Base-by-base conservation (phyloP, 441 rosid genomes). In the Francoa sonchifolia region DNA sequence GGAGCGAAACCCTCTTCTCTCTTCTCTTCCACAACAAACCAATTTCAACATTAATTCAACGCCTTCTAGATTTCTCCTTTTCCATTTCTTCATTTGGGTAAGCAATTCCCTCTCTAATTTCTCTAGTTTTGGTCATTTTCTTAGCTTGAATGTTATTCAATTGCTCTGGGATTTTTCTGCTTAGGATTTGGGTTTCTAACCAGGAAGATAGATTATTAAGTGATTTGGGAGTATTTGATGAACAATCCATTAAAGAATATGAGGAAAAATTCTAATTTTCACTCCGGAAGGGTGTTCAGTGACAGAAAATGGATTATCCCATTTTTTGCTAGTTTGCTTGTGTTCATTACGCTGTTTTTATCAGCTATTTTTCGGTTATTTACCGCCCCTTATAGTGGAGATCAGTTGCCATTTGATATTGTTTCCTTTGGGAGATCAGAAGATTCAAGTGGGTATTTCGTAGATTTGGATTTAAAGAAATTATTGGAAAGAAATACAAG, bases 241-340 rank as follows among this genome's bases (percentile, higher is more conserved):
- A 72, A 49, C 59, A 69, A 56, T 45, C 78, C 76, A 17, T 63
- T 69, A 17, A 42, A 46, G 52, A 59, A 48, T 33, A 68, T 63
- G 74, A 77, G 79, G 50, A 90, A 79, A 59, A 56, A 59, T 61
- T 72, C 55, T 10, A 68, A 49, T 65, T 63, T 67, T 12, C 79
- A 81, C 65, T 40, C 87, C 18, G 85, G 75, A 50, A 80, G 90
- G 58, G 55, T 67, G 44, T 82, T 73, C 36, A 59, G 76, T 57
- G 92, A 90, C 52, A 75, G 79, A 53, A 82, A 73, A 64, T 90
- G 99, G 96, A 65, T 78, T 22, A 43, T 83, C 26, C 95, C 94
- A 6, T 90, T 82, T 54, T 62, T 78, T 33, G 76, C 90, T 0
- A 86, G 90, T 76, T 57, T 86, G 54, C 72, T 90, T 4, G 81